Percentiles rank a stretch among this genome's conserved stretches.
These are phyloP conservation scores for Calonectria ilicicola DNA, from an alignment of 2,329 filamentous ascomycete species.

Conservation along the genomic window DNA sequence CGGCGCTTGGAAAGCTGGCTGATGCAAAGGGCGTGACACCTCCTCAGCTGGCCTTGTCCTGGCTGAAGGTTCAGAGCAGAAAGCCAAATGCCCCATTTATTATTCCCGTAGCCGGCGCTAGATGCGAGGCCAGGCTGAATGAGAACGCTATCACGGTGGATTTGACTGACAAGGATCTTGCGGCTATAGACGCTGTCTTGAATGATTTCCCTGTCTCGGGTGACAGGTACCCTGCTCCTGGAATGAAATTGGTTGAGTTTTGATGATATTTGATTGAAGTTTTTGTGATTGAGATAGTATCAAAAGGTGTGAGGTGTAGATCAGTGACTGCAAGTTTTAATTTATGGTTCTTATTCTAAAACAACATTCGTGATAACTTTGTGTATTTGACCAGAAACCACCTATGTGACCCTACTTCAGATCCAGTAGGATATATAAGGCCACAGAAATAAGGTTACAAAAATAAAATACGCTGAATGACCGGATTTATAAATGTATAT, in stretches of 20 bases:
- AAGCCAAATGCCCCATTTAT: slow-evolving; percentile 2
- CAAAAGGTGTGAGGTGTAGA: too few species aligned
- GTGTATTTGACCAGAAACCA: too few species aligned
- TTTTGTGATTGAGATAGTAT: too few species aligned
- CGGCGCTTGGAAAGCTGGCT: slow-evolving; percentile 66
- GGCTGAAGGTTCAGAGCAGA: slow-evolving; percentile 56
- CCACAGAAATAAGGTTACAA: too few species aligned
- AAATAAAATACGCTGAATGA: too few species aligned
- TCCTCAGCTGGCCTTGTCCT: slow-evolving; percentile 73
- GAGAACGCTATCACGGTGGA: neutral
- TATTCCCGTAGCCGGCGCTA: slow-evolving; percentile 72
- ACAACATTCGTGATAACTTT: too few species aligned
- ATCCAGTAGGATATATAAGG: too few species aligned
- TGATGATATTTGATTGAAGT: too few species aligned
- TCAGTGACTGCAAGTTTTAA: too few species aligned
- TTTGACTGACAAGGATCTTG: neutral
- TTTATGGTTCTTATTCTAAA: too few species aligned
- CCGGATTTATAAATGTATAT: too few species aligned
- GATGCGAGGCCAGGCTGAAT: neutral
- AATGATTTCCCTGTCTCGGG: neutral
- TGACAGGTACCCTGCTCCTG: neutral
- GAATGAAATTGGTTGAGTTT: neutral
- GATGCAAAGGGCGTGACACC: slow-evolving; percentile 66
- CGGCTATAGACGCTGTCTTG: neutral
- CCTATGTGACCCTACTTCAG: too few species aligned